Percentiles rank a stretch among this genome's conserved stretches.
phyloP scores from a whole-genome alignment of 2,329 filamentous ascomycete genomes.

The Orbilia brochopaga region DNA sequence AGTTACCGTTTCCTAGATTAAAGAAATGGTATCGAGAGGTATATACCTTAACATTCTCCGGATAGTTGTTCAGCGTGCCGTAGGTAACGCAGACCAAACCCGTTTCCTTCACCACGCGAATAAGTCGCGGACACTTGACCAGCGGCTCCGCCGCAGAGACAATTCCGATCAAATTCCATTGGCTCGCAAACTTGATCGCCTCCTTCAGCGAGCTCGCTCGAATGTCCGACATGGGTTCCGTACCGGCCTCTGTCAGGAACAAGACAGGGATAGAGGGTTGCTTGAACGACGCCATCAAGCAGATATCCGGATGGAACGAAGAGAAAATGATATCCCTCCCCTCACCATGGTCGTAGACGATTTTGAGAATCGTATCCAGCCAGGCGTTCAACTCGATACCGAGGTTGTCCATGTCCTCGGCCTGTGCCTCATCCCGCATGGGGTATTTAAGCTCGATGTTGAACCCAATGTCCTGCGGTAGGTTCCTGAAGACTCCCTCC shows the following conservation, averaged over 20 bases:
- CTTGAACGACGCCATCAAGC: slow-evolving; percentile 91
- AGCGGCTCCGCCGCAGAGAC: slow-evolving; percentile 88
- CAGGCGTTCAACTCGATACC: slow-evolving; percentile 96
- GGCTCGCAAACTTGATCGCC: slow-evolving; percentile 88
- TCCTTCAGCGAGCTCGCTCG: slow-evolving; percentile 91
- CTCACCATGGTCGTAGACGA: slow-evolving; percentile 83
- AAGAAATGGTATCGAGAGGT: not conserved
- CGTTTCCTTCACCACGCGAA: slow-evolving; percentile 83
- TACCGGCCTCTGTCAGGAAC: slow-evolving; percentile 89
- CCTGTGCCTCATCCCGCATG: slow-evolving; percentile 93
- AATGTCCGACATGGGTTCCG: slow-evolving; percentile 81
- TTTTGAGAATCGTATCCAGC: slow-evolving; percentile 87
- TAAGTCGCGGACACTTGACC: slow-evolving; percentile 84
- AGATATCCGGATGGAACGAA: slow-evolving; percentile 96
- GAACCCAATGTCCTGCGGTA: slow-evolving; percentile 85
- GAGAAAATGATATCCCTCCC: slow-evolving; percentile 95
- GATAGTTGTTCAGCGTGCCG: slow-evolving; percentile 86
- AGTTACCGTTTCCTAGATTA: slow-evolving; percentile 26
- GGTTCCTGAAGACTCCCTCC: slow-evolving; percentile 85
- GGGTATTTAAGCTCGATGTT: slow-evolving; percentile 99
- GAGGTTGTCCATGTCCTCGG: slow-evolving; percentile 95
- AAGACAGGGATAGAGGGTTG: slow-evolving; percentile 84
- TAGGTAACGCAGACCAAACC: slow-evolving; percentile 95
- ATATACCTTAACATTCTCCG: slow-evolving; percentile 79
- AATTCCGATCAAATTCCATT: slow-evolving; percentile 93